Percentiles rank a stretch among this genome's conserved stretches.
phyloP scores from a whole-genome alignment of 768 basidiomycete genomes.

The Mycena venus region DNA sequence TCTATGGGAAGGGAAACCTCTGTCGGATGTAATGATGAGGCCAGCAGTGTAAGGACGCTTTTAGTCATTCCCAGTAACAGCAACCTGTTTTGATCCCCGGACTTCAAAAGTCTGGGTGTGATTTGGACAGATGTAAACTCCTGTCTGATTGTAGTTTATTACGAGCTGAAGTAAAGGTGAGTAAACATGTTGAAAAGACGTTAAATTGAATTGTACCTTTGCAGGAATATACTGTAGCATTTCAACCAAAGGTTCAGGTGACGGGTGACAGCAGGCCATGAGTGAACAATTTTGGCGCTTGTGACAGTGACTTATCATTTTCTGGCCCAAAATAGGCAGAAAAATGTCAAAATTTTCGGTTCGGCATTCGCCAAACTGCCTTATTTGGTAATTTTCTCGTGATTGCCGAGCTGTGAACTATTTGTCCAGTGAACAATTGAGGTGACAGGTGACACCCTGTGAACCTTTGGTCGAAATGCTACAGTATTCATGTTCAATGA shows the following conservation, averaged over 20 bases:
- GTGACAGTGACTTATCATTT: too few species aligned
- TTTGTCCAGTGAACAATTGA: too few species aligned
- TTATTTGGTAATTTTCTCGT: too few species aligned
- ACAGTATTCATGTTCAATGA: neutral
- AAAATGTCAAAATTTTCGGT: too few species aligned
- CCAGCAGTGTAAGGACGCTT: neutral
- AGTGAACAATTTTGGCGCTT: too few species aligned
- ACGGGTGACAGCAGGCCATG: too few species aligned
- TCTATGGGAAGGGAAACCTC: conserved; percentile 42
- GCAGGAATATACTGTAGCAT: conserved; percentile 11
- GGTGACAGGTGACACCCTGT: too few species aligned
- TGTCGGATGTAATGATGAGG: conserved; percentile 16
- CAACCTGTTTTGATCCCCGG: neutral
- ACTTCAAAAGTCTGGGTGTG: neutral
- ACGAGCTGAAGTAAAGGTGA: neutral
- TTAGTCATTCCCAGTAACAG: neutral
- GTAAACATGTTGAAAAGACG: neutral
- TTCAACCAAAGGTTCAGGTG: too few species aligned
- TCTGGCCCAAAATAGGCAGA: too few species aligned
- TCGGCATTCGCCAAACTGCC: too few species aligned
- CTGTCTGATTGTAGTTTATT: conserved; percentile 12
- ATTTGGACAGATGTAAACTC: neutral
- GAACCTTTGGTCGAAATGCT: too few species aligned
- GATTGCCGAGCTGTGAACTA: too few species aligned
- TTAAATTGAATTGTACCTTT: neutral